Base-by-base conservation (phyloP, 495 filamentous ascomycete species). In the Hypoxylon intermedium region DNA sequence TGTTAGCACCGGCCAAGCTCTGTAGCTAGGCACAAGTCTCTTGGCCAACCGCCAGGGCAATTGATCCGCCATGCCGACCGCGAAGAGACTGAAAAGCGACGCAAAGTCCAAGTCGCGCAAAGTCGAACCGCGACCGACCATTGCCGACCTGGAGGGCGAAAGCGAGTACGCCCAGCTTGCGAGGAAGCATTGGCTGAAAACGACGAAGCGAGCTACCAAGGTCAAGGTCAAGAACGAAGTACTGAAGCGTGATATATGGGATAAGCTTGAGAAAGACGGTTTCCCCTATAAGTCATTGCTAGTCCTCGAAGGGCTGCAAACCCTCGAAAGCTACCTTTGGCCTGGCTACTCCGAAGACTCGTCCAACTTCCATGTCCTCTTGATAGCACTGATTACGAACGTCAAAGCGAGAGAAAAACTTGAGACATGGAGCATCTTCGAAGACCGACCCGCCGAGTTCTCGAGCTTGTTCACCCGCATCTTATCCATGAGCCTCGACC, bases 321-420 rank as follows among this genome's bases (percentile, higher is more conserved):
- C 95, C 34, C 74, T 99, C 51, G 94, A 99, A 68, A 92, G 85
- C 88, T 93, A 78, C 9, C 83, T 99, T 19, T 99, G 95, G 94
- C 94, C 93, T 18, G 89, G 89, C 43, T 99, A 93, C 71, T 84
- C 82, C 34, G 92, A 97, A 62, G 86, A 92, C 68, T 86, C 92
- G 20, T 93, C 91, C 30, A 93, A 98, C 72, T 87, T 89, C 63
- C 93, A 98, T 72, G 87, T 96, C 49, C 82, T 97, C 21, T 76
- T 98, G 46, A 86, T 97, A 61, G 87, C 87, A 9, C 72, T 96
- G 57, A 85, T 98, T 59, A 83, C 92, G 49, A 95, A 92, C 76
- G 86, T 93, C 42, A 97, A 96, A 75, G 83, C 87, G 66, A 82
- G 92, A 62, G 93, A 98, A 72, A 86, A 89, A 67, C 74, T 99